phyloP scores from a whole-genome alignment of 768 basidiomycete genomes.

The Pleurotus platypus region DNA sequence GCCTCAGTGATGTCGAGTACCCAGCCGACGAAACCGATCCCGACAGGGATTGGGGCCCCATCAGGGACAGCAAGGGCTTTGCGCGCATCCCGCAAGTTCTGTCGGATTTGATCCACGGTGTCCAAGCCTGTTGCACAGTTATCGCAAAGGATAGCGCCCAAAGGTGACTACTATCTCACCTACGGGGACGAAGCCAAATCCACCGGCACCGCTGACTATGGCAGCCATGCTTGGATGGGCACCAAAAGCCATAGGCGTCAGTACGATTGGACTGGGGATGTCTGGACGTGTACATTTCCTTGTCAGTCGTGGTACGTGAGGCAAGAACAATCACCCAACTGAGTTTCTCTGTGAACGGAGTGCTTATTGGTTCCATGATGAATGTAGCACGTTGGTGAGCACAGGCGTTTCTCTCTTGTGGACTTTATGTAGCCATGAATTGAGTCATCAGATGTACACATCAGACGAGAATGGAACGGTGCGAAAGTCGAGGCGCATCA shows the following conservation, averaged over 20 bases:
- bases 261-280: conserved; percentile 46
- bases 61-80: conserved; percentile 21
- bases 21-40: conserved; percentile 57
- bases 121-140: conserved; percentile 29
- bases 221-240: conserved; percentile 27
- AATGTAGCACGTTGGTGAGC: no score
- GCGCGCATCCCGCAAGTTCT: conserved; percentile 27
- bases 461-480: no score
- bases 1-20: conserved; percentile 39
- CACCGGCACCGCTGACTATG: conserved; percentile 48
- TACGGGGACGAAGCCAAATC: conserved; percentile 51
- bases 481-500: no score
- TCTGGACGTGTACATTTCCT: conserved; percentile 22
- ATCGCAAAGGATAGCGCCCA: background rate
- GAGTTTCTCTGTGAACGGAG: conserved; percentile 3
- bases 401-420: no score
- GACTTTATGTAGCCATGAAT: no score
- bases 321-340: background rate
- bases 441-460: no score
- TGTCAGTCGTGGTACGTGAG: background rate
- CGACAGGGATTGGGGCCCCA: conserved; percentile 40
- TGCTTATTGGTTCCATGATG: conserved; percentile 3
- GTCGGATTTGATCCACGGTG: conserved; percentile 24
- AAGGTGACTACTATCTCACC: conserved; percentile 30
- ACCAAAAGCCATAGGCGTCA: conserved; percentile 54